Base-by-base conservation (phyloP, 805 yeast species). In the Lachancea sp. region DNA sequence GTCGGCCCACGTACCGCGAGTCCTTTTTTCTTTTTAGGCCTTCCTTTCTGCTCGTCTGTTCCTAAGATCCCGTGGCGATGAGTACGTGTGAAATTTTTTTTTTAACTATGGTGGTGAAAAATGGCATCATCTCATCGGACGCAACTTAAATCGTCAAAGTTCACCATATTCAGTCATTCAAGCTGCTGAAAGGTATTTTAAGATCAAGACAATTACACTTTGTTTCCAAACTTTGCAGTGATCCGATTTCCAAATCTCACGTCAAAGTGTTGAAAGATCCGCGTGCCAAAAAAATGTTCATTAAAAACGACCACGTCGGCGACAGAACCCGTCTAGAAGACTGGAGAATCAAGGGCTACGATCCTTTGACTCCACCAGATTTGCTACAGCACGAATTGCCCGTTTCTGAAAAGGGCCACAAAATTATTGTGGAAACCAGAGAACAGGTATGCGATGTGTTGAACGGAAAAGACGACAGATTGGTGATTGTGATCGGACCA, bases 321-420 rank as follows among this genome's bases (percentile, higher is more conserved):
- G 95, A 89, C 69, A 78, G 95, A 63, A 62, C 77, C 49, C 77
- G 91, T 50, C 63, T 82, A 59, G 88, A 82, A 66, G 88, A 82
- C 62, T 80, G 83, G 81, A 74, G 87, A 70, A 81, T 85, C 56
- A 71, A 77, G 36, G 98, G 97, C 34, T 91, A 91, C 75, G 91
- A 89, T 61, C 98, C 98, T 18, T 74, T 91, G 51, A 84, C 95
- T n/a, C 86, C 98, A 11, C 98, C 99, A 22, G 96, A 87, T 60
- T 74, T 90, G 46, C 76, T 91, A 34, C 96, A 90, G 68, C 85
- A 83, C 54, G 96, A 91, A 66, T 74, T 74, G 62, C 91, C 87
- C 35, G 76, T 88, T 38, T 71, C 83, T 30, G 75, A 72, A 42
- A 66, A 68, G 39, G 77, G 84, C 44, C 77, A 77, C 54, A 69